Conservation (phyloP, 345 rosid genomes). For the Corchorus capsularis region DNA sequence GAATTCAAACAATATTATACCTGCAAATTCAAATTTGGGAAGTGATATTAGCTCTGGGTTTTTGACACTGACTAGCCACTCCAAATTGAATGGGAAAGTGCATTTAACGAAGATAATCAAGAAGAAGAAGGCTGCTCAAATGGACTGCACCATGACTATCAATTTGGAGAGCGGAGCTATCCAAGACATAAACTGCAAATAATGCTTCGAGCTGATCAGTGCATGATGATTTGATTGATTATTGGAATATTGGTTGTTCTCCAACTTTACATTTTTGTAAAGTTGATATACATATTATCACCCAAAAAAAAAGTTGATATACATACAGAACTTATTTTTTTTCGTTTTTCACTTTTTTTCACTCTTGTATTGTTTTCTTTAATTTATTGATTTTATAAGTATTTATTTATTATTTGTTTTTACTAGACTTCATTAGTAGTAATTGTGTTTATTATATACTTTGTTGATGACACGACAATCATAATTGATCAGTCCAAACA, state of each 20-base stretch:
- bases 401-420: not conserved
- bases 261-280: not conserved
- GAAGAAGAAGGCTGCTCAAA: conserved; percentile 35
- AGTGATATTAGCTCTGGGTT: conserved; percentile 37
- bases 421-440: not conserved
- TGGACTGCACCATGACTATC: conserved; percentile 43
- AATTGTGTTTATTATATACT: not conserved
- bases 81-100: conserved; percentile 37
- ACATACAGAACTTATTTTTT: not conserved
- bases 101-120: conserved; percentile 27
- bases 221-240: not conserved
- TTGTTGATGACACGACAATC: not conserved
- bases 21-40: conserved; percentile 13
- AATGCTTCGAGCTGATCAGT: not conserved
- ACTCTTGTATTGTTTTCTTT: not conserved
- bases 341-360: not conserved
- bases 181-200: conserved; percentile 30
- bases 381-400: not conserved
- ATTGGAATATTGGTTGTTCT: not conserved
- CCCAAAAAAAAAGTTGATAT: not conserved
- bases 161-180: conserved; percentile 23
- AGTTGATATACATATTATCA: not conserved
- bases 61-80: conserved; percentile 35
- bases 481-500: too few species aligned
- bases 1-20: conserved; percentile 20